Base-by-base conservation (phyloP, 2,329 filamentous ascomycete genomes). In the Capronia americana region DNA sequence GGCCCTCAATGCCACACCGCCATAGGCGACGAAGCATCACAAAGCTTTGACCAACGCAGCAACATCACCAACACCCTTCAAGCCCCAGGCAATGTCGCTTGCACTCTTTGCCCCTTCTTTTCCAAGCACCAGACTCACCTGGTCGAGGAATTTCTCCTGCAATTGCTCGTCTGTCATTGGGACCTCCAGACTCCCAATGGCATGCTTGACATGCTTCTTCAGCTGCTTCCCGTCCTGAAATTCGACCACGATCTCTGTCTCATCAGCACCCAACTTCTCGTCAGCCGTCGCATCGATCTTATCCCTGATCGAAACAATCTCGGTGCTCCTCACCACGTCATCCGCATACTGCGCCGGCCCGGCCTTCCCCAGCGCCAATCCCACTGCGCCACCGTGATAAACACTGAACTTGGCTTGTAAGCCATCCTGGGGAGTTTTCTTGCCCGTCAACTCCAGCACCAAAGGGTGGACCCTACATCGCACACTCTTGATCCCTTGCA, bases 321-420 rank as follows among this genome's bases (percentile, higher is more conserved):
- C 75, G 14, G 70, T 26, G 59, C 82, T 77, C n/a, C 71, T 76
- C 3, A 85, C 83, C 1, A 83, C 78, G 0, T 73, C 69, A 70
- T 86, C 81, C 4, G 81, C 81, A 73, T 85, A 87, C 72, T 86
- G 78, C 4, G 77, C 78, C 2, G 84, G 84, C 0, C 82, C 83
- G 11, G 80, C 84, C 71, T 83, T 82, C 0, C 84, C 84, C 64
- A 80, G 82, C 1, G 86, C 69, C 8, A 86, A 68, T 0, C 81
- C 84, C 4, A 85, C 79, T 0, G 83, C 83, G n/a, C 77, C 80
- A 4, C 83, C 83, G 69, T 86, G 84, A 67, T 82, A 86, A 23
- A 86, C 82, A 61, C 83, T 85, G 70, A 86, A 87, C 55, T 87
- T 86, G 2, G 77, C 82, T 71, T 85, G 81, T 1, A 86, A 74